Base-by-base conservation (phyloP, 164 flowering plant genomes). In the Chimonanthus praecox region DNA sequence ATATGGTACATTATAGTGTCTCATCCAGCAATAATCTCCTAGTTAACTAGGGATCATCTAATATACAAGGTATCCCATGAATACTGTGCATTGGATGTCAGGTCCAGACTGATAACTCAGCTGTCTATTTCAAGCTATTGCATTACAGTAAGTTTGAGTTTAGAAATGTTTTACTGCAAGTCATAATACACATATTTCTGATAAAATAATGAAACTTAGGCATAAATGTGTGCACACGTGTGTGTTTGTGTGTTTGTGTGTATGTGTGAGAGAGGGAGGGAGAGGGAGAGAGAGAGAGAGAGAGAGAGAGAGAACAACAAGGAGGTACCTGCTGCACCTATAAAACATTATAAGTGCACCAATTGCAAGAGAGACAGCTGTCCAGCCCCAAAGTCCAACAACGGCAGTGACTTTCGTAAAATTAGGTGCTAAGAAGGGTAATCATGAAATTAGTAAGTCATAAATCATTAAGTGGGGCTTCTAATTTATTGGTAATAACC, bases 311-410 rank as follows among this genome's bases (percentile, higher is more conserved):
- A 10, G 10, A 8, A n/a, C 21, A 20, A 20, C 21, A 20, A 20
- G 18, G 67, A 63, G 63, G 77, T 87, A 95, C 99, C 98, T 90
- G 80, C 97, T 87, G 82, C 97, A 92, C 73, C 90, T 87, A 64
- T 87, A 84, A 51, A 95, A 82, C 92, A 91, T 87, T 65, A 95
- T 47, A 75, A 95, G 78, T 49, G 98, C 58, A 77, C 77, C 80
- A 80, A 88, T 47, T 18, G 88, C 87, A 6, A 91, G 68, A 76
- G 96, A 95, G 75, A 95, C 81, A 69, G 84, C 85, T 68, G 81
- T 79, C 97, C 99, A 95, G 71, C 87, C 97, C 99, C 98, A 95
- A 60, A 95, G 94, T 78, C 88, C 99, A 82, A 91, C 88, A 77
- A 78, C 80, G 73, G 99, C 99, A 79, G 99, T 92, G 58, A 95